Conservation (phyloP, 495 filamentous ascomycete genomes). For the Lasiosphaeria hispida region DNA sequence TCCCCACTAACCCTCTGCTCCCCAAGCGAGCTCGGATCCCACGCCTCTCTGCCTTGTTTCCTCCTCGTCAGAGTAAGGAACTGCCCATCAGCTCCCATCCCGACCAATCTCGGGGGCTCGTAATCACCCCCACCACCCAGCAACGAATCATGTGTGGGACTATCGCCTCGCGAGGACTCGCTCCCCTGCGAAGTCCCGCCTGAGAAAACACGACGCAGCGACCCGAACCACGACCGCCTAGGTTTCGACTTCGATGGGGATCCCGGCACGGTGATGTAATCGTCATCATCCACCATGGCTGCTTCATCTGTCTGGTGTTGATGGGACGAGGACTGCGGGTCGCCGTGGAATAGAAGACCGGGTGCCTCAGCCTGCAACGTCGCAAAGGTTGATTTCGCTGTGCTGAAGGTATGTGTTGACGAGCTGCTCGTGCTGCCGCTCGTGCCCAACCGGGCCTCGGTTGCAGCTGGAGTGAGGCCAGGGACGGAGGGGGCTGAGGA, state of each 20-base stretch:
- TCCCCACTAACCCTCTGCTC: constrained; percentile 16
- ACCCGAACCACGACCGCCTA: constrained; percentile 48
- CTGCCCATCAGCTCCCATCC: constrained; percentile 28
- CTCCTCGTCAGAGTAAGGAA: constrained; percentile 30
- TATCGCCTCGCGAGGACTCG: constrained; percentile 19
- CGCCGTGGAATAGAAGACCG: constrained; percentile 45
- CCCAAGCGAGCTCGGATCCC: constrained; percentile 22
- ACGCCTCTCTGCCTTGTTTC: constrained; percentile 43
- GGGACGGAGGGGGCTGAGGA: background rate
- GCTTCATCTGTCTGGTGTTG: background rate
- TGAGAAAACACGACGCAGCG: constrained; percentile 43
- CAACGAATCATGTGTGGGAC: constrained; percentile 25
- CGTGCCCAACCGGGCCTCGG: constrained; percentile 20
- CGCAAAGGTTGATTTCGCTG: constrained; percentile 61
- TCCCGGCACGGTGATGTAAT: constrained; percentile 33
- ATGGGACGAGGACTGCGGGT: background rate
- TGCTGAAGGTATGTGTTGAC: constrained; percentile 61
- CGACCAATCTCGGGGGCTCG: constrained; percentile 28
- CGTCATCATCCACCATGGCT: constrained; percentile 17
- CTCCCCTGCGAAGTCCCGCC: constrained; percentile 23
- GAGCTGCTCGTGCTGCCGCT: constrained; percentile 24
- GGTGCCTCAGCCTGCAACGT: constrained; percentile 66
- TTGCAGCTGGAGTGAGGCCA: constrained; percentile 15
- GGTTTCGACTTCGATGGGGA: constrained; percentile 49
- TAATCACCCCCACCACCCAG: constrained; percentile 24